Evolutionary conservation across 108 stramenopile genomes (phyloP), one percentile per base, ranked within the genome.

Genomic region (Cyclotella choctawhatcheeana): DNA sequence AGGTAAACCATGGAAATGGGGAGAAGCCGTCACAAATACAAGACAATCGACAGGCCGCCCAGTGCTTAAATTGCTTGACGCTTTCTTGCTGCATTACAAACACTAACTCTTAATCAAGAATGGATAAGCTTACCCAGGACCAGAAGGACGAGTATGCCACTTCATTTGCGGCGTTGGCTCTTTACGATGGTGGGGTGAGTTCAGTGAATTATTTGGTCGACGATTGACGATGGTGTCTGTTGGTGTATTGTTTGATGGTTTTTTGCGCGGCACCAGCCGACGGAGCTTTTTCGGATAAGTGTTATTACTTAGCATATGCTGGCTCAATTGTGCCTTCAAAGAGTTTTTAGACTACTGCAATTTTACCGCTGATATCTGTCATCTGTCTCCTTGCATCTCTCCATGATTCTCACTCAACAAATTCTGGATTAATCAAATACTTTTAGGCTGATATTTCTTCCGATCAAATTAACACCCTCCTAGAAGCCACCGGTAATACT

Each of bases 81-180:
- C 53, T 74, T 60, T 58, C 64, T 35, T 35, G 40, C 34, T 47
- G n/a, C n/a, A n/a, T 2, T 21, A 25, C 37, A 33, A 54, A 48
- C 18, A 40, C 16, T 25, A 43, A 44, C 14, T 67, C 5, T 12
- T 12, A 33, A 31, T 30, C 24, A 27, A 64, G 61, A 92, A 95
- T 95, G 94, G 77, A 93, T 64, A 81, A 84, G 62, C 86, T 95
- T 59, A 84, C 82, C 63, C 86, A 91, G 70, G 90, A 86, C n/a
- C 89, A 96, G 79, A 95, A 97, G 86, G 93, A 97, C 77, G 96
- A 98, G 78, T 89, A 86, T 70, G 94, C 91, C 77, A 92, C 91
- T 22, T 86, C 91, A 8, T 94, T 95, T 69, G 96, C 97, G 59
- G 93, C 96, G 58, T 77, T 98, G 74, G 90, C 92, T 31, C 93